Evolutionary conservation across 176 grass and related monocot genomes (phyloP).

Genomic region (Bromus sterilis): DNA sequence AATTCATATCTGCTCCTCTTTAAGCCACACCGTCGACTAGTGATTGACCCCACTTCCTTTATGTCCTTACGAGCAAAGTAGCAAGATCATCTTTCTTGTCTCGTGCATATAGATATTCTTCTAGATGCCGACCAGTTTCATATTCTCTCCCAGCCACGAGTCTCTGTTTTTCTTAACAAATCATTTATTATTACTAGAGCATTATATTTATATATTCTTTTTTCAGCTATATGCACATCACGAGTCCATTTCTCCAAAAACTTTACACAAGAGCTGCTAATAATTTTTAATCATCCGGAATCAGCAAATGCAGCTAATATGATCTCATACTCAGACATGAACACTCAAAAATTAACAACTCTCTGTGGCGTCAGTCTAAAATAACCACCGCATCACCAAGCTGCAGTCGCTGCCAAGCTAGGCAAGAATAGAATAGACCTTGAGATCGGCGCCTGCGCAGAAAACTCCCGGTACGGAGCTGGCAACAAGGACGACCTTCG

Average conservation of each 20-base stretch:
- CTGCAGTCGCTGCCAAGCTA: too few species aligned
- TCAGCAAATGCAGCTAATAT: not conserved
- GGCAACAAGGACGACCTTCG: slow-evolving; percentile 73
- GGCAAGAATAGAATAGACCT: slow-evolving; percentile 32
- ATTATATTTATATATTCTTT: not conserved
- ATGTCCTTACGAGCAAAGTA: not conserved
- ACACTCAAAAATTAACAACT: not conserved
- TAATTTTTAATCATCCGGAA: not conserved
- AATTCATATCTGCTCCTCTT: not conserved
- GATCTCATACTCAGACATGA: not conserved
- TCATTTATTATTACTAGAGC: not conserved
- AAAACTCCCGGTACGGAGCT: slow-evolving; percentile 70
- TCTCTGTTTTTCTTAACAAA: not conserved
- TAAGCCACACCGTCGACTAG: not conserved
- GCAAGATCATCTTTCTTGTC: not conserved
- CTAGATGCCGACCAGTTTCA: not conserved
- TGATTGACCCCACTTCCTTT: not conserved
- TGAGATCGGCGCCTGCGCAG: slow-evolving; percentile 82
- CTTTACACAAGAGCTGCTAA: not conserved
- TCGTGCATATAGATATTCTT: not conserved
- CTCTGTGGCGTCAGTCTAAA: not conserved
- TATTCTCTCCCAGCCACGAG: not conserved
- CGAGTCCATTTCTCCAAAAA: not conserved
- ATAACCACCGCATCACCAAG: not conserved
- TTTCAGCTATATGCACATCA: slow-evolving; percentile 1